phyloP scores from a whole-genome alignment of 305 asterid genomes.

The Fraxinus latifolia region DNA sequence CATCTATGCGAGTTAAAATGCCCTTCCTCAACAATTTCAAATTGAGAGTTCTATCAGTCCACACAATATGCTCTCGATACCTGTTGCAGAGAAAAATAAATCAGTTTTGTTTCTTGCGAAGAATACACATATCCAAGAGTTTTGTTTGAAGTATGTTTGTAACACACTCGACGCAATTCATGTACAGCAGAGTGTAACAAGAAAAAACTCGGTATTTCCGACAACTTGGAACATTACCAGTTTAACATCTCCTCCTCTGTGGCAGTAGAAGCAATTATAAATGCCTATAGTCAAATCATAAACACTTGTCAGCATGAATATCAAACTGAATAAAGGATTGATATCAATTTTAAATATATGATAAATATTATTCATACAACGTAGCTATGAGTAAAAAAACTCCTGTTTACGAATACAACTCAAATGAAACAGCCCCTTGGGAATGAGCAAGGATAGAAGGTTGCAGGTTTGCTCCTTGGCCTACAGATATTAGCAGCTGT shows the following conservation, averaged over 20 bases:
- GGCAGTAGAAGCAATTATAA: conserved; percentile 96
- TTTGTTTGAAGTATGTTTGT: neutral
- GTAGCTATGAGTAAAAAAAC: neutral
- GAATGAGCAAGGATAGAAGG: neutral
- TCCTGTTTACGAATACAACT: neutral
- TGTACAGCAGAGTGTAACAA: neutral
- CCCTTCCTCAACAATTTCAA: conserved; percentile 92
- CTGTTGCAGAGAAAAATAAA: conserved; percentile 32
- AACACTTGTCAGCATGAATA: conserved; percentile 16
- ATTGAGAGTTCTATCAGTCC: conserved; percentile 73
- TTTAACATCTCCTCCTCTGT: conserved; percentile 90
- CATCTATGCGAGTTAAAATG: conserved; percentile 78
- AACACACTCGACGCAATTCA: neutral
- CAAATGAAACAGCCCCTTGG: neutral
- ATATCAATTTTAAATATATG: conserved; percentile 4
- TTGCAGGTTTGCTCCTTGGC: neutral
- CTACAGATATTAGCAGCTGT: too few species aligned
- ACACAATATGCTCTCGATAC: conserved; percentile 91
- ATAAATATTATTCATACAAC: neutral
- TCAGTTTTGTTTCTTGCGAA: neutral
- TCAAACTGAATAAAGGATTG: neutral
- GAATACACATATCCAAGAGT: neutral
- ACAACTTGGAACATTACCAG: conserved; percentile 47
- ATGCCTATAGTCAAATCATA: conserved; percentile 58
- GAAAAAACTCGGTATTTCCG: neutral